Evolutionary conservation across 2,329 filamentous ascomycete species (phyloP), one percentile per base, ranked within the genome.

Genomic region (Ilyonectria sp.): DNA sequence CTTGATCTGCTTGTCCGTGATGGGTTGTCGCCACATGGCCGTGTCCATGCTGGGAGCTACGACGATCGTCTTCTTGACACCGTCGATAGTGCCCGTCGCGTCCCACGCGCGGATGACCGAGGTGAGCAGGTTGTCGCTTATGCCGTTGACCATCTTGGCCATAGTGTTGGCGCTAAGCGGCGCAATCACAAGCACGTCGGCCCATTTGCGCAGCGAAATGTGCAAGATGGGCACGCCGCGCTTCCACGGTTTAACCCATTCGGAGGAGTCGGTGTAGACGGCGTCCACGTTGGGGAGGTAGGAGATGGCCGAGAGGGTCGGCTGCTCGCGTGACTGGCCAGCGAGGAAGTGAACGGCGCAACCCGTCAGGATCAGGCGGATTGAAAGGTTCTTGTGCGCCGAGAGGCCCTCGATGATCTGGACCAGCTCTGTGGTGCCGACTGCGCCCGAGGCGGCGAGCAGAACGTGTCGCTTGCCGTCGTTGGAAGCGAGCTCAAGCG

Each of bases 41-140:
- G 90, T 94, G 79, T 98, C 97, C 94, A 97, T 97, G 33, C 92
- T 90, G 1, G 92, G 91, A 2, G 93, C 93, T 0, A 95, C 92
- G 2, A 96, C 75, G 37, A 97, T 94, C 70, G 85, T 88, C 79
- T 91, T 92, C 79, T 86, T 89, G 59, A 77, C 81, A 65, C 77
- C 80, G 67, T 92, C 90, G 7, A 92, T 82, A 17, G 85, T 77
- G 0, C 90, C 89, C 19, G 85, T 86, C 0, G 90, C 91, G 80
- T 98, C 95, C 96, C 95, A 99, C 0, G 95, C 95, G 21, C 95
- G 86, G 43, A 96, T 86, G 0, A 96, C 92, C 54, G 83, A 86
- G 15, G 90, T 92, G 5, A 98, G 79, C 7, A 98, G 83, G 64
- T 92, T 92, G 75, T 97, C 94, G 49, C 90, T 91, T 69, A 97